Base-by-base conservation (phyloP, 805 yeast species). In the Teunomyces tritomae region DNA sequence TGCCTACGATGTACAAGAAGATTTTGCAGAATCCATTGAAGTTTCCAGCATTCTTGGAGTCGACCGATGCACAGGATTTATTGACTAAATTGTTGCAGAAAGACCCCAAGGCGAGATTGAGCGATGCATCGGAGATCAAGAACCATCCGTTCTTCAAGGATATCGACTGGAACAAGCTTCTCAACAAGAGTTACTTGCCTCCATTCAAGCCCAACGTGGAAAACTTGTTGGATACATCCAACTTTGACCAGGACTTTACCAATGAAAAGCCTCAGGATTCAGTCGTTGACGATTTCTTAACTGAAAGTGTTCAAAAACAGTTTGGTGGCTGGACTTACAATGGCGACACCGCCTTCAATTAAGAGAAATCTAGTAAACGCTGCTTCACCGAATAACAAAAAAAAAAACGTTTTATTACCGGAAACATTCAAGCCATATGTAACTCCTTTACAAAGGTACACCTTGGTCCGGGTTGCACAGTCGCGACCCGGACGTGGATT, bases 261-360 rank as follows among this genome's bases (percentile, higher is more conserved):
- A 85, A 77, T 59, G 98, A 94, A 61, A 83, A 85, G 57, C 98
- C 99, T 3, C 85, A 89, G 56, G 99, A 94, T 64, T 87, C 96
- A 52, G 97, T 94, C 9, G 97, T 91, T 13, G 96, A 91, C 64
- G 96, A 89, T 61, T 89, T 80, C 56, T 77, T 94, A 52, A 87
- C 95, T 60, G 98, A 90, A 57, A 82, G 91, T 58, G 97, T 94
- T n/a, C 99, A 94, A 68, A 83, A 87, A 63, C 98, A 94, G 70
- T 94, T 94, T 74, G 98, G 97, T 41, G 98, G 99, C 5, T 94
- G 99, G 99, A 92, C 98, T 2, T 92, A 91, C 67, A 88, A 85
- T 42, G 95, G 94, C 2, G 84, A 77, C 43, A 68, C 59, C 13
- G 63, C 65, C 16, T 44, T 49, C 14, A 42, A 30, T 9, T 24